Evolutionary conservation across 129 eudicot species (phyloP), one percentile per base, ranked within the genome.

Genomic region (Ambrosia trifida): DNA sequence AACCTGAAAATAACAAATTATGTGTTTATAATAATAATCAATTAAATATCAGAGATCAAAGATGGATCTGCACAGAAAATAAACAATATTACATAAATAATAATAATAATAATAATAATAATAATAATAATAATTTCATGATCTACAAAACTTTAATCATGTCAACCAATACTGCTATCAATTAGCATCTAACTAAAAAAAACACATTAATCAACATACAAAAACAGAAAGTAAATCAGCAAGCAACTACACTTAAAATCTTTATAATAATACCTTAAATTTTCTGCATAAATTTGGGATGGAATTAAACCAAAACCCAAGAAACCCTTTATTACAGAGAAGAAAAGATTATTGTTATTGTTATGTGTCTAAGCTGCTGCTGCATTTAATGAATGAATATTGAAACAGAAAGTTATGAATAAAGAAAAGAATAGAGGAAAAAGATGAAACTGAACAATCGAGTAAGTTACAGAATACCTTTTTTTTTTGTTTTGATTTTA

Each of bases 371-470:
- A 56, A 14, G n/a, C n/a, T n/a, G n/a, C n/a, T n/a, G 12, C 35
- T 28, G 64, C 41, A 58, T 58, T 58, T 59, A 59, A 59, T 59
- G 28, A 24, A 24, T 24, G 28, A 24, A 24, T 24, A 1, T 10
- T 24, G 3, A 57, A 57, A 28, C 11, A 32, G 33, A 59, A 49
- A 24, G 28, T 24, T 24, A 24, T 24, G 28, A 24, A 24, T n/a
- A 17, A 0, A 58, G 1, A 5, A 35, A 19, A 43, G 32, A 4
- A 51, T 11, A 28, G 24, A 18, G 19, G 20, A 36, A 49, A 32
- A 11, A 52, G 72, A 63, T 78, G 68, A 70, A 78, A 78, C 82
- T 43, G 82, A 78, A 70, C 72, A 71, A 70, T 78, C 81, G 66
- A 46, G 10, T 47, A 69, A 60, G 46, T 76, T 76, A 44, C 52